These are phyloP conservation scores for Globisporangium paddicum DNA, from an alignment of 352 stramenopile genomes.

Conservation along the genomic window DNA sequence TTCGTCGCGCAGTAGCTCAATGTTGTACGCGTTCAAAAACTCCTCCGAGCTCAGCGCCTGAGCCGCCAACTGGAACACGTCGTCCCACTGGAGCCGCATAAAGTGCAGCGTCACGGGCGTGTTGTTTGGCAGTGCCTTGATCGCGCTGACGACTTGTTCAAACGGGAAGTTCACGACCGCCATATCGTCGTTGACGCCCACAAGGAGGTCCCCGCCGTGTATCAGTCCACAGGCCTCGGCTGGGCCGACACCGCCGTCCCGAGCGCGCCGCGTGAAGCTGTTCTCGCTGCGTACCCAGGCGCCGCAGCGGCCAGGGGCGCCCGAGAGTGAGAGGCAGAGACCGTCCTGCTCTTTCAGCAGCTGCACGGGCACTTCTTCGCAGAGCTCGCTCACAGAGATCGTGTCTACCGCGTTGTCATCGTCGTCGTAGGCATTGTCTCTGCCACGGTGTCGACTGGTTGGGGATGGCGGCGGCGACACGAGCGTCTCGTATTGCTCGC, in stretches of 20 bases:
- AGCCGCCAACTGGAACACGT: conserved; percentile 44
- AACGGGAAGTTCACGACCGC: conserved; percentile 61
- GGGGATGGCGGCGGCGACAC: conserved; percentile 19
- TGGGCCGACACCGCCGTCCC: conserved; percentile 46
- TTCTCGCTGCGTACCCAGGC: conserved; percentile 80
- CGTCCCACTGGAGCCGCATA: conserved; percentile 52
- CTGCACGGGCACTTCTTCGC: conserved; percentile 36
- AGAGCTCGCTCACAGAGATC: conserved; percentile 21
- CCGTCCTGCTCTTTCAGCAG: conserved; percentile 63
- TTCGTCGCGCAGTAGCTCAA: conserved; percentile 50
- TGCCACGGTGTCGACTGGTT: conserved; percentile 1
- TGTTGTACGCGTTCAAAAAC: conserved; percentile 45
- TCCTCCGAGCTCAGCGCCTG: conserved; percentile 37
- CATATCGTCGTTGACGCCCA: conserved; percentile 54
- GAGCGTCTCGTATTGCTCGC: conserved; percentile 33
- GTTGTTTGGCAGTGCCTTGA: conserved; percentile 56
- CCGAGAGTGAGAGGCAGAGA: conserved; percentile 75
- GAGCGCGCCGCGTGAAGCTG: conserved; percentile 50
- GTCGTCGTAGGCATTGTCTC: conserved; percentile 5
- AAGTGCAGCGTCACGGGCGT: conserved; percentile 46
- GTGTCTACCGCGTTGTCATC: background rate
- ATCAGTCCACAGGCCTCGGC: conserved; percentile 57
- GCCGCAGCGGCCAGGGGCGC: conserved; percentile 58
- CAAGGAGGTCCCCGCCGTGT: conserved; percentile 58
- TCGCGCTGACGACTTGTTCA: conserved; percentile 53